Percentiles rank a stretch among this genome's conserved stretches.
phyloP scores from a whole-genome alignment of 2,329 filamentous ascomycete species.

The Diplodia sapinea region DNA sequence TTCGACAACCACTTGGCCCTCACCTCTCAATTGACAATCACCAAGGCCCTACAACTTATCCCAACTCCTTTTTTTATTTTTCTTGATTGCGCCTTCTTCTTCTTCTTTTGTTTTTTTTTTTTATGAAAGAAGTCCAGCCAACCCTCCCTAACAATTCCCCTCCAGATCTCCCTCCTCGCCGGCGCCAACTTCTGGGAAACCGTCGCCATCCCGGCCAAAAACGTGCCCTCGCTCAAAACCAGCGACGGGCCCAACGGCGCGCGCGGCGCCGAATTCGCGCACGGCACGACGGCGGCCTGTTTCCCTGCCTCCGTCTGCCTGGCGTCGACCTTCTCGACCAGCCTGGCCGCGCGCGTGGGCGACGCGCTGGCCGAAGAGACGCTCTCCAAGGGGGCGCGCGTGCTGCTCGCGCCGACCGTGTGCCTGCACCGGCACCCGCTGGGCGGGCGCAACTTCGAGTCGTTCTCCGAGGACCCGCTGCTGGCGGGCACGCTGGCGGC shows the following conservation, averaged over 20 bases:
- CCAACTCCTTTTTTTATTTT: too few relatives aligned
- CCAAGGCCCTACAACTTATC: neutral
- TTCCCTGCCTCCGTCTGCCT: conserved; percentile 81
- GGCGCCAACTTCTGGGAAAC: conserved; percentile 75
- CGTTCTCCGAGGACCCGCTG: conserved; percentile 81
- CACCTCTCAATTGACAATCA: neutral
- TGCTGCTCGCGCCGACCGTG: conserved; percentile 77
- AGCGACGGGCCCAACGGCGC: conserved; percentile 74
- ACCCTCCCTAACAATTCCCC: neutral
- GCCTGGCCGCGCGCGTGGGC: conserved; percentile 72
- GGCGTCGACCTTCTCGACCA: conserved; percentile 78
- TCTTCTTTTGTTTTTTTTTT: too few relatives aligned
- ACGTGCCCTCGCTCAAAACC: conserved; percentile 68
- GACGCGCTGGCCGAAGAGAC: conserved; percentile 73
- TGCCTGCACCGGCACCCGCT: conserved; percentile 85
- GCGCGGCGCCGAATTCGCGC: conserved; percentile 71
- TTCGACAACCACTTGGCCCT: neutral
- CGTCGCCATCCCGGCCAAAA: conserved; percentile 63
- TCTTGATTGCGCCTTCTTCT: too few relatives aligned
- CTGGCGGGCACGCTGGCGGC: conserved; percentile 76
- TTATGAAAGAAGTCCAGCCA: too few relatives aligned
- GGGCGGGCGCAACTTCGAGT: conserved; percentile 84
- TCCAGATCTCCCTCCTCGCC: conserved; percentile 48
- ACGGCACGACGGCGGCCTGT: conserved; percentile 65
- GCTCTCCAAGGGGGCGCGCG: conserved; percentile 73